These are phyloP conservation scores for Lactarius tabidus DNA, from an alignment of 768 basidiomycete genomes.

Conservation along the genomic window DNA sequence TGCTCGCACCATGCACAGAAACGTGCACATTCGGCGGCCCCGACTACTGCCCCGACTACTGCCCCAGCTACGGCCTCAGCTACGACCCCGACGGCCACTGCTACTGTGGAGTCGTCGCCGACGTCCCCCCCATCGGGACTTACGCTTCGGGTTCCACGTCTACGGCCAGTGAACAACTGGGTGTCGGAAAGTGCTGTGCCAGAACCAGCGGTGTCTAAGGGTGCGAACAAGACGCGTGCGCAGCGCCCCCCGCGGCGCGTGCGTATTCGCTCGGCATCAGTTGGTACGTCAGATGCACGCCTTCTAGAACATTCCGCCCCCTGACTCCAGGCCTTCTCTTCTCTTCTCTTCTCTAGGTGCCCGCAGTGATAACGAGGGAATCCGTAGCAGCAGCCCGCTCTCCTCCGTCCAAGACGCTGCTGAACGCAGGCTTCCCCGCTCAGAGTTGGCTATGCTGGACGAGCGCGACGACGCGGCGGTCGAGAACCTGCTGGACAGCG, in stretches of 20 bases:
- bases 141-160: not conserved
- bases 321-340: no score
- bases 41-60: not conserved
- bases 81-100: not conserved
- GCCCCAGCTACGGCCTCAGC: no score
- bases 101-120: not conserved
- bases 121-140: not conserved
- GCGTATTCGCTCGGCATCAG: not conserved
- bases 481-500: constrained; percentile 17
- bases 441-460: constrained; percentile 10
- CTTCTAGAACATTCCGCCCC: no score
- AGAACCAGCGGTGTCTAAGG: not conserved
- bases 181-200: not conserved
- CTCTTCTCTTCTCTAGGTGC: not conserved
- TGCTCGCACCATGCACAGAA: constrained; percentile 2
- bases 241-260: not conserved
- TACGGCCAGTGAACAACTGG: no score
- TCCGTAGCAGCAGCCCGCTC: constrained; percentile 11
- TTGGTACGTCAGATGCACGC: not conserved
- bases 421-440: not conserved
- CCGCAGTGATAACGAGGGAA: not conserved
- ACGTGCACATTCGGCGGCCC: not conserved
- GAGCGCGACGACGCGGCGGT: constrained; percentile 20
- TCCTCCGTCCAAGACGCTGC: not conserved
- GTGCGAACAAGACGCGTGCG: not conserved